Evolutionary conservation across 2,329 filamentous ascomycete species (phyloP), one percentile per base, ranked within the genome.

Genomic region (Fusarium poae): DNA sequence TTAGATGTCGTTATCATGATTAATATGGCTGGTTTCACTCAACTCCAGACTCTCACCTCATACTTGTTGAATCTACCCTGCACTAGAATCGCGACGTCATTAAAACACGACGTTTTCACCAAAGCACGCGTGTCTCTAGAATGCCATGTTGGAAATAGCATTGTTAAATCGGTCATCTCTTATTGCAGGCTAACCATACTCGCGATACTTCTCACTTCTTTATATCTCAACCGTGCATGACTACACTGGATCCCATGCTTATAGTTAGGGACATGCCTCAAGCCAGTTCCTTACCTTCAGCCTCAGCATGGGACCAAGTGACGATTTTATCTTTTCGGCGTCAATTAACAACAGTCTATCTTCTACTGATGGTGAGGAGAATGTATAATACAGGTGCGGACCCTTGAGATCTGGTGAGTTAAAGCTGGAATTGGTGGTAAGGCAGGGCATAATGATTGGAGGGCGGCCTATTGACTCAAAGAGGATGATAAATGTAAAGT

Each of bases 21-120:
- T 6, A 5, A 32, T 10, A 5, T 39, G 6, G n/a, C n/a, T 39
- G 3, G 35, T 15, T 12, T 32, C 21, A 12, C 10, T 5, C 29
- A 29, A 6, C 9, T 15, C 18, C 12, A 29, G 21, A n/a, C 13
- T 44, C 34, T 18, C 6, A n/a, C 32, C 7, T 42, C 30, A 25
- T 51, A 4, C 54, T 29, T 13, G 21, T 42, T 16, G 3, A 39
- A 30, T 16, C 23, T 69, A 69, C 67, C 67, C 67, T 69, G 9
- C 20, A 67, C 43, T 18, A 52, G n/a, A 45, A 16, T 23, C 5
- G 34, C 57, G 39, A 69, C 62, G 67, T 60, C 67, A 70, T 62
- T 46, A 32, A 67, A 25, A 49, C 40, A 50, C 25, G n/a, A 20
- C 52, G 23, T 25, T 49, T 62, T 18, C 54, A 15, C 11, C 39